Evolutionary conservation across 1,284 basidiomycete species (phyloP), one percentile per base, ranked within the genome.

Genomic region (Ganoderma multipileum): DNA sequence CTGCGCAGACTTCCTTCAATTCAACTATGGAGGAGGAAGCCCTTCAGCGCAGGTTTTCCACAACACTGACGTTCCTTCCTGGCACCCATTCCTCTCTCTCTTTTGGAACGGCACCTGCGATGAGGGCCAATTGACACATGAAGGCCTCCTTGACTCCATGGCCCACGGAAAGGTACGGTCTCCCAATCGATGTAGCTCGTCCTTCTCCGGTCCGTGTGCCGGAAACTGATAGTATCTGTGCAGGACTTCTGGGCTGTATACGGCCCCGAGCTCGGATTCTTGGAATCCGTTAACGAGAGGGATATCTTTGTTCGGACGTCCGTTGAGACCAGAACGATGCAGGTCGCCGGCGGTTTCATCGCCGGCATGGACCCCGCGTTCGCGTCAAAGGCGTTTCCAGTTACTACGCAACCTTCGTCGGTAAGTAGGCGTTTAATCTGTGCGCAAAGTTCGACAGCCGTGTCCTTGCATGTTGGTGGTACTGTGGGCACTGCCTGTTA

Each of bases 21-120:
- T 78, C 66, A 81, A 79, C 67, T 83, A 83, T 58, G 82, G 76
- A 11, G 82, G 75, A 9, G 78, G 72, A 5, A 78, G 79, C 4
- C 79, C 79, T 1, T 61, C 63, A 33, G 71, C 78, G 12, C 78
- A 74, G 2, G 79, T 87, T 38, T 83, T 80, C 64, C 83, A 84
- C 69, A 69, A 83, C 61, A 83, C 81, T 7, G 65, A 55, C 54
- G 81, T 79, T 50, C 84, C 84, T 0, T 69, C 79, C 76, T 78
- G 78, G 70, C 70, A 71, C 52, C 70, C 87, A 1, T 86, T 88
- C 69, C 77, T 81, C 36, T 76, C 74, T n/a, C 78, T 81, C 64
- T 81, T 89, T n/a, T 88, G 87, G 87, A 80, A 83, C 50, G 87
- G 87, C 6, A 85, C 83, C 2, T 88, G 87, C 73, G 85, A 87